Evolutionary conservation across 73 alveolate species (phyloP), one percentile per base, ranked within the genome.

Genomic region (Paramecium biaurelia): DNA sequence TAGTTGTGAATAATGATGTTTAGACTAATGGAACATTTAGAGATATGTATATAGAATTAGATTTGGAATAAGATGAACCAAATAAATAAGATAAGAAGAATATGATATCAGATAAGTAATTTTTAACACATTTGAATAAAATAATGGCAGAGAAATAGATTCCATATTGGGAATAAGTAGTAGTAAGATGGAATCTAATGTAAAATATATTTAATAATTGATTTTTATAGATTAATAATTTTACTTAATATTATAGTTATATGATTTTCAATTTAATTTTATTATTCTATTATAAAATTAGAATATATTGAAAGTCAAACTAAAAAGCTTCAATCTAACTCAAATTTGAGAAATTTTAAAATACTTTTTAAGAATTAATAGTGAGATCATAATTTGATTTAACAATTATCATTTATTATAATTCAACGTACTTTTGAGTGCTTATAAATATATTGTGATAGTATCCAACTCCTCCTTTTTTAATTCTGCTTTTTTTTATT

Each of bases 151-250:
- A 63, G 0, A 26, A 32, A 14, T 30, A 63, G 45, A 18, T 63
- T 14, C 84, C 84, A 32, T 63, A 63, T 14, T 63, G 84, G 84
- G 84, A 63, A 63, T 32, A 63, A 26, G 84, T 63, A 7, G 84
- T 63, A 26, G 49, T 63, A 15, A 63, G 45, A 14, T 63, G 49
- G 84, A 63, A 32, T 63, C 45, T 63, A 4, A 63, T 63, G 84
- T 63, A 63, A 32, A 63, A 32, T 63, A 63, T 63, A 63, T 63
- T 63, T 32, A 32, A 32, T 32, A 63, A 63, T 63, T 63, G 84
- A 63, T 32, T 63, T 63, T 14, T 63, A 63, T 63, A 9, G 26
- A 63, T 57, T 32, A 24, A 24, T 14, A 20, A 26, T 26, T 11
- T 32, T 63, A 63, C 84, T 32, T 32, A 30, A 63, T 6, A 56